Percentiles rank a stretch among this genome's conserved stretches.
Evolutionary conservation across 2,329 filamentous ascomycete genomes (phyloP).

Genomic region (Neospermospora avenae): DNA sequence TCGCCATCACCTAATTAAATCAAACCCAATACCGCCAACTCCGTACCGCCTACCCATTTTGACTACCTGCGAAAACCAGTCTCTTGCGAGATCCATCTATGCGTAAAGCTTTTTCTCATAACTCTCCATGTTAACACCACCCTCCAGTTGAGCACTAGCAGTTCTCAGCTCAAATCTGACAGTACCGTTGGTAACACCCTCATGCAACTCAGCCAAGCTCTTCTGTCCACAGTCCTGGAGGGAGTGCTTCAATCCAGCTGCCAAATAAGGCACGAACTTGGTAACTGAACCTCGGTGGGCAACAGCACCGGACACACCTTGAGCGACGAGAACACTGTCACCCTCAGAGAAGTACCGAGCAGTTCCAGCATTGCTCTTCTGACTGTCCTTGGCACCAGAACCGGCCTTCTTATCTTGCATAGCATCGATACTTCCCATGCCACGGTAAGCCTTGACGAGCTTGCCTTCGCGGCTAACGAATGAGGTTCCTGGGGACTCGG

Average conservation of each 20-base stretch:
- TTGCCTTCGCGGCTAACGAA: conserved; percentile 96
- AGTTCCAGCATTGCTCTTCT: conserved; percentile 88
- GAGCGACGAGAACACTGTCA: conserved; percentile 89
- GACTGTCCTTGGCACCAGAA: conserved; percentile 69
- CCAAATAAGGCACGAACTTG: conserved; percentile 95
- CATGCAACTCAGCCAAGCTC: conserved; percentile 74
- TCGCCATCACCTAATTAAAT: not conserved
- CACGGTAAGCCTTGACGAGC: conserved; percentile 98
- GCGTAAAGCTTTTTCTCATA: conserved; percentile 99
- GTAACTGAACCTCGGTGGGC: conserved; percentile 79
- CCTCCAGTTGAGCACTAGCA: conserved; percentile 91
- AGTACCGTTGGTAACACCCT: conserved; percentile 67
- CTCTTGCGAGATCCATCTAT: conserved; percentile 41
- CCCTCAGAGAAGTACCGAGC: conserved; percentile 98
- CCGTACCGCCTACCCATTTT: conserved; percentile 7
- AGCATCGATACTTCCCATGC: conserved; percentile 97
- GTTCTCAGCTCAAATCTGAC: conserved; percentile 94
- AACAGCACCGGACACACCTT: conserved; percentile 88
- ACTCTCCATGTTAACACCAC: conserved; percentile 96
- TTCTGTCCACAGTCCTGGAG: conserved; percentile 91
- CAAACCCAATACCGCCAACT: conserved; percentile 5
- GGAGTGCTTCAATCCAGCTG: conserved; percentile 94
- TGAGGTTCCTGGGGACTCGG: conserved; percentile 94
- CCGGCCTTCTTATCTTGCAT: conserved; percentile 99
- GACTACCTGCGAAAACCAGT: not conserved